These are phyloP conservation scores for Metschnikowia borealis DNA, from an alignment of 805 yeast genomes.

Conservation along the genomic window DNA sequence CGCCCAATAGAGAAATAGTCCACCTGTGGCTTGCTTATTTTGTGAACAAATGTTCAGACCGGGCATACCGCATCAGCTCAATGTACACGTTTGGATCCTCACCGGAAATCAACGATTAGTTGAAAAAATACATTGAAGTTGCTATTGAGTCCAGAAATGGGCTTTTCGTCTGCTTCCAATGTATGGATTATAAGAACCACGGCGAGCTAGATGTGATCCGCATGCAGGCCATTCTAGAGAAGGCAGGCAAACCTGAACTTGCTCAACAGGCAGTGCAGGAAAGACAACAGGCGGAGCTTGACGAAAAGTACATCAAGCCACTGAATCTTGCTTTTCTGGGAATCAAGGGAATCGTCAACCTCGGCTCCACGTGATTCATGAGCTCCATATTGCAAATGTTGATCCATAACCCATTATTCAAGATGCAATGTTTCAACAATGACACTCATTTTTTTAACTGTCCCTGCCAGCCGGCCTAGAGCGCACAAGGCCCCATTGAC, in stretches of 20 bases:
- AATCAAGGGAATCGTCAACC: conserved; percentile 79
- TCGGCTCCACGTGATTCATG: conserved; percentile 98
- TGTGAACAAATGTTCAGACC: background rate
- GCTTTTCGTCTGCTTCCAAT: conserved; percentile 71
- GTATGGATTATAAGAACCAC: conserved; percentile 69
- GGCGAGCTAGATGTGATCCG: conserved; percentile 53
- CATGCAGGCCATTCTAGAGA: conserved; percentile 12
- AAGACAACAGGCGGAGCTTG: conserved; percentile 3
- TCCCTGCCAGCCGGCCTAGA: conserved; percentile 26
- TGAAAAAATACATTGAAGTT: conserved; percentile 12
- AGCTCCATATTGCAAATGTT: conserved; percentile 86
- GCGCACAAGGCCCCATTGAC: conserved; percentile 21
- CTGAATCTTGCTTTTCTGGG: conserved; percentile 64
- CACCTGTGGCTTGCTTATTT: conserved; percentile 2
- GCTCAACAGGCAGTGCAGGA: conserved; percentile 6
- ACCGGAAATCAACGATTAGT: background rate
- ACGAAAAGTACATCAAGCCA: conserved; percentile 31
- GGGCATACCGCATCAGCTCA: conserved; percentile 5
- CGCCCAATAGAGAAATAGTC: background rate
- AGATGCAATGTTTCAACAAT: conserved; percentile 65
- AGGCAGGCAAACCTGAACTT: background rate
- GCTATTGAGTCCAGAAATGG: conserved; percentile 65
- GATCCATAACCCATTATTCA: conserved; percentile 84
- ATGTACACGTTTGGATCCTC: conserved; percentile 1
- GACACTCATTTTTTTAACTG: conserved; percentile 65